phyloP scores from a whole-genome alignment of 2,329 filamentous ascomycete species.

The Chaetothyriales sp. region DNA sequence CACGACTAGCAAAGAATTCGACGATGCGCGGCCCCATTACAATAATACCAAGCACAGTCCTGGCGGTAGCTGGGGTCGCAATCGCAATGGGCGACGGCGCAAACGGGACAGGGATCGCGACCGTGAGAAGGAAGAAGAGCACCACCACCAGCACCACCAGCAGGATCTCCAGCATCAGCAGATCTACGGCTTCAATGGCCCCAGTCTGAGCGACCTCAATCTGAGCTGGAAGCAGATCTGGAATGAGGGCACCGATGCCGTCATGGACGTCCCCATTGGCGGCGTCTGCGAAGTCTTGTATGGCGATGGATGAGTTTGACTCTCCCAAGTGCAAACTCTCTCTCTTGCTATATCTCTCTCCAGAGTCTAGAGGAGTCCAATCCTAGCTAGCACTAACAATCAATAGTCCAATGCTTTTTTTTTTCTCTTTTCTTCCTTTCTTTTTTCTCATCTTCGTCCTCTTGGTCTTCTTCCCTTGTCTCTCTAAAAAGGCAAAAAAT shows the following conservation, averaged over 20 bases:
- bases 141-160: slow-evolving; percentile 7
- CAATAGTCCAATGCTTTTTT: too few relatives aligned
- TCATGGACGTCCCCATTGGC: slow-evolving; percentile 89
- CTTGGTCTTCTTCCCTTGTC: too few relatives aligned
- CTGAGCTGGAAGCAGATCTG: slow-evolving; percentile 69
- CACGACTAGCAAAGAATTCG: slow-evolving; percentile 2
- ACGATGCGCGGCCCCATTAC: not conserved
- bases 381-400: too few relatives aligned
- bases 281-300: slow-evolving; percentile 93
- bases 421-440: too few relatives aligned
- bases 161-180: slow-evolving; percentile 1
- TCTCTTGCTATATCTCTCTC: not conserved
- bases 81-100: not conserved
- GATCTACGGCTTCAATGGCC: slow-evolving; percentile 5
- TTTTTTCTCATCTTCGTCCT: too few relatives aligned
- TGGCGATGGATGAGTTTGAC: slow-evolving; percentile 34
- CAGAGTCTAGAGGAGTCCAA: too few relatives aligned
- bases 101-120: slow-evolving; percentile 17
- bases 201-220: not conserved
- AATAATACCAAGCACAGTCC: not conserved
- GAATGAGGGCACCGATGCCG: slow-evolving; percentile 87
- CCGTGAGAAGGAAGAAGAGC: slow-evolving; percentile 2
- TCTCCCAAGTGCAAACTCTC: too few relatives aligned
- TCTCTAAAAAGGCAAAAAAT: too few relatives aligned
- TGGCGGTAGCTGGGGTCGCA: not conserved